Evolutionary conservation across 768 basidiomycete genomes (phyloP), one percentile per base, ranked within the genome.

Genomic region (Sporobolomyces roseus): DNA sequence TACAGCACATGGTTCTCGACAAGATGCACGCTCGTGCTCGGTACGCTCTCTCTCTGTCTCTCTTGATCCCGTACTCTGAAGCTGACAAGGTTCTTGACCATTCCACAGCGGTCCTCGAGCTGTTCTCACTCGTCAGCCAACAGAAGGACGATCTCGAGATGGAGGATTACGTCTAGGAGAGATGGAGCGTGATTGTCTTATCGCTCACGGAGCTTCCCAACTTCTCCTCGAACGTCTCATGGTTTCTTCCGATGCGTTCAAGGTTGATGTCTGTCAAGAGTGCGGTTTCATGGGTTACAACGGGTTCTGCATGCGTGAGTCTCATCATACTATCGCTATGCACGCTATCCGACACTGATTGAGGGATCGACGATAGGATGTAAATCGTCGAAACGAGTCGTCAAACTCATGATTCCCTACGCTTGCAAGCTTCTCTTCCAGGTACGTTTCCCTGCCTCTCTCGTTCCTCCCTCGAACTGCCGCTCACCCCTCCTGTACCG

Each of bases 1-100:
- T n/a, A 43, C 60, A 68, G 68, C 68, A 69, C 81, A 98, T 98
- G 94, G 94, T 98, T 58, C 89, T 97, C 88, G 96, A 99, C 83
- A 99, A 99, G 83, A 99, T 99, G 96, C 96, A 99, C 75, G 96
- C 96, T 73, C 88, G 96, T 65, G 93, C 96, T 58, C 88, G 91
- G 91, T 88, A 78, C 75, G 83, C 46, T 36, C 58, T 51, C 60
- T 60, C 55, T 63, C 17, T 41, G 10, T 23, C 45, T 32, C 56
- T 27, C 41, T 61, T 19, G 60, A 19, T 27, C 45, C 53, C 43
- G 33, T 46, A 51, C 62, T 66, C 61, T 72, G 30, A 14, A 35
- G 38, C 58, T 59, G 36, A 46, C 36, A n/a, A 38, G 52, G 14
- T 35, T 54, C 52, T 8, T 35, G 30, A 9, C 50, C 19, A 10